phyloP scores from a whole-genome alignment of 257 asterid species.

The Echium plantagineum region DNA sequence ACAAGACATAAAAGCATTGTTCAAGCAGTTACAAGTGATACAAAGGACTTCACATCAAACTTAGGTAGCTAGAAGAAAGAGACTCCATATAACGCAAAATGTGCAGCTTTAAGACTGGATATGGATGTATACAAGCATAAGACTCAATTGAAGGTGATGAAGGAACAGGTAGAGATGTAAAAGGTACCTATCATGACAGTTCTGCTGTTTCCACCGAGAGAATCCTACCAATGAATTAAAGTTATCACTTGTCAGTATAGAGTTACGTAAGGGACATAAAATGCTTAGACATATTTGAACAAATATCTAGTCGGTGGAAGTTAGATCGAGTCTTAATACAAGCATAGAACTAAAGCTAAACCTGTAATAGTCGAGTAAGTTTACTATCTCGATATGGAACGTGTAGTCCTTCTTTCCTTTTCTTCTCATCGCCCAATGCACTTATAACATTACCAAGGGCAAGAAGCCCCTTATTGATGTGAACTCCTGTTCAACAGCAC shows the following conservation, averaged over 20 bases:
- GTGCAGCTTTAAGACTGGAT: neutral
- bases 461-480: constrained; percentile 95
- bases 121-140: too few species aligned
- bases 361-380: constrained; percentile 98
- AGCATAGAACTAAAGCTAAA: constrained; percentile 16
- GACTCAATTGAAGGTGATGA: neutral
- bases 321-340: neutral
- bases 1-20: too few species aligned
- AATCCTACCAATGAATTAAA: constrained; percentile 56
- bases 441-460: constrained; percentile 98
- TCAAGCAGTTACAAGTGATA: too few species aligned
- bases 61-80: neutral
- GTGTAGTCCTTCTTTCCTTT: constrained; percentile 88
- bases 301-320: neutral
- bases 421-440: constrained; percentile 98
- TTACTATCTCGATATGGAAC: constrained; percentile 98
- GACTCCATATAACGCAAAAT: neutral
- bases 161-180: neutral
- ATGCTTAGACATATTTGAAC: neutral
- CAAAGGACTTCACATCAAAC: too few species aligned
- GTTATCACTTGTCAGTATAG: neutral
- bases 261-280: neutral
- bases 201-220: constrained; percentile 99
- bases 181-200: constrained; percentile 91
- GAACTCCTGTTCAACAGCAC: constrained; percentile 61